These are phyloP conservation scores for Nakataea oryzae DNA, from an alignment of 2,329 filamentous ascomycete genomes.

Conservation along the genomic window DNA sequence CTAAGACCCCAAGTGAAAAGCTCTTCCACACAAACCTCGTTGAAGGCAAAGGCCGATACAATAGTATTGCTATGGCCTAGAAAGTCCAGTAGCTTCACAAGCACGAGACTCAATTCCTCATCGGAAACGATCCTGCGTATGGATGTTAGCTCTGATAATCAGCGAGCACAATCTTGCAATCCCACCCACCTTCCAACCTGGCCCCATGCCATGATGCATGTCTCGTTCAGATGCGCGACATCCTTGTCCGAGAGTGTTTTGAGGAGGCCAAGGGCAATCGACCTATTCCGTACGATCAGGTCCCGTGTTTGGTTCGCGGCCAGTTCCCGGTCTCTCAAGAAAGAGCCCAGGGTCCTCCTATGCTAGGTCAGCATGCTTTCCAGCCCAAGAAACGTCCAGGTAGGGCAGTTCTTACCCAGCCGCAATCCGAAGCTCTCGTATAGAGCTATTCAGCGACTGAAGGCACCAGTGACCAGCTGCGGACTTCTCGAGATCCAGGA, in stretches of 20 bases:
- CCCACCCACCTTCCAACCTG: conserved; percentile 57
- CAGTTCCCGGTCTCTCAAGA: conserved; percentile 40
- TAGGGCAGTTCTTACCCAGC: conserved; percentile 46
- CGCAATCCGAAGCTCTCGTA: conserved; percentile 74
- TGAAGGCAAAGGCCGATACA: conserved; percentile 71
- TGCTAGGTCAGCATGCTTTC: not conserved
- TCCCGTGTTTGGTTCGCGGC: conserved; percentile 15
- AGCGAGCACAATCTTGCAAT: conserved; percentile 1
- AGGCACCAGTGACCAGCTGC: conserved; percentile 70
- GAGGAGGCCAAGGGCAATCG: conserved; percentile 60
- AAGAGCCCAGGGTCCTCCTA: conserved; percentile 23
- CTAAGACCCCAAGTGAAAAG: not conserved
- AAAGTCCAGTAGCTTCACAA: conserved; percentile 78
- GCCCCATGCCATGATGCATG: conserved; percentile 77
- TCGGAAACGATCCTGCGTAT: conserved; percentile 56
- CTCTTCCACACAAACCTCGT: conserved; percentile 49
- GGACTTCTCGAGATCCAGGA: conserved; percentile 59
- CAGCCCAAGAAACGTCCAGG: not conserved
- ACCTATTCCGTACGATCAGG: conserved; percentile 52
- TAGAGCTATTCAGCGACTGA: conserved; percentile 69
- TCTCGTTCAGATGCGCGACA: conserved; percentile 62
- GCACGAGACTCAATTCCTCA: conserved; percentile 75
- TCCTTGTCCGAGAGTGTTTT: conserved; percentile 62
- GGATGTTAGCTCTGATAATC: not conserved
- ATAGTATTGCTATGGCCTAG: conserved; percentile 74